These are phyloP conservation scores for Fusarium aywerte DNA, from an alignment of 2,329 filamentous ascomycete genomes.

Conservation along the genomic window DNA sequence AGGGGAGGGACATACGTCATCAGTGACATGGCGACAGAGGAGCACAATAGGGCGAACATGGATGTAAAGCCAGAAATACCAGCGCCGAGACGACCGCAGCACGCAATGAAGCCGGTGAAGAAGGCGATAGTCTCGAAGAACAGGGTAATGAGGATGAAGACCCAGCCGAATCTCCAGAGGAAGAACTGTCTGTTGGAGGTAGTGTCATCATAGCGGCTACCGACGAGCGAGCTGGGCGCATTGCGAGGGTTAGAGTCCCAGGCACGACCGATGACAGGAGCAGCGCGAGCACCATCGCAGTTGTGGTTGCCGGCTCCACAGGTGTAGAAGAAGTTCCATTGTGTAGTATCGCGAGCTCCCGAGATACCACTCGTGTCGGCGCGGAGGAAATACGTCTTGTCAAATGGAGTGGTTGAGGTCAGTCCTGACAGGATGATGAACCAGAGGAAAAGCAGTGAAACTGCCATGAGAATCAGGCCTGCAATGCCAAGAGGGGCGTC, in stretches of 20 bases:
- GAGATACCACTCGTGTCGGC: slow-evolving; percentile 79
- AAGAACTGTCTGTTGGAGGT: slow-evolving; percentile 76
- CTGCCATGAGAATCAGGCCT: slow-evolving; percentile 61
- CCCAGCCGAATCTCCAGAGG: slow-evolving; percentile 91
- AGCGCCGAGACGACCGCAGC: slow-evolving; percentile 76
- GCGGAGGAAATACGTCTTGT: slow-evolving; percentile 86
- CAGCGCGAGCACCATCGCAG: slow-evolving; percentile 72
- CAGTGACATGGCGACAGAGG: slow-evolving; percentile 71
- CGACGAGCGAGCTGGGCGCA: slow-evolving; percentile 59
- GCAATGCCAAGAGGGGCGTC: slow-evolving; percentile 56
- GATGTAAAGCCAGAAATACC: slow-evolving; percentile 71
- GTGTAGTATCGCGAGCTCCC: slow-evolving; percentile 72
- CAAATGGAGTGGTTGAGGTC: slow-evolving; percentile 64
- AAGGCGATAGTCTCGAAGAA: slow-evolving; percentile 79
- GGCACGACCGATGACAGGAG: slow-evolving; percentile 77
- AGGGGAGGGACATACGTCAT: slow-evolving; percentile 72
- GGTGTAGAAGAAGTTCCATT: slow-evolving; percentile 93
- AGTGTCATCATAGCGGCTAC: slow-evolving; percentile 63
- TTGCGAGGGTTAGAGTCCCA: slow-evolving; percentile 62
- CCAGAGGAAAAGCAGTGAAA: slow-evolving; percentile 65
- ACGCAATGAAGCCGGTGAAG: slow-evolving; percentile 74
- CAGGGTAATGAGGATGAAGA: slow-evolving; percentile 86
- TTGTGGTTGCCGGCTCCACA: slow-evolving; percentile 73
- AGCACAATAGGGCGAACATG: slow-evolving; percentile 73
- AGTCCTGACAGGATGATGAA: slow-evolving; percentile 69